Evolutionary conservation across 805 yeast genomes (phyloP).

Genomic region (Yarrowia sp.): DNA sequence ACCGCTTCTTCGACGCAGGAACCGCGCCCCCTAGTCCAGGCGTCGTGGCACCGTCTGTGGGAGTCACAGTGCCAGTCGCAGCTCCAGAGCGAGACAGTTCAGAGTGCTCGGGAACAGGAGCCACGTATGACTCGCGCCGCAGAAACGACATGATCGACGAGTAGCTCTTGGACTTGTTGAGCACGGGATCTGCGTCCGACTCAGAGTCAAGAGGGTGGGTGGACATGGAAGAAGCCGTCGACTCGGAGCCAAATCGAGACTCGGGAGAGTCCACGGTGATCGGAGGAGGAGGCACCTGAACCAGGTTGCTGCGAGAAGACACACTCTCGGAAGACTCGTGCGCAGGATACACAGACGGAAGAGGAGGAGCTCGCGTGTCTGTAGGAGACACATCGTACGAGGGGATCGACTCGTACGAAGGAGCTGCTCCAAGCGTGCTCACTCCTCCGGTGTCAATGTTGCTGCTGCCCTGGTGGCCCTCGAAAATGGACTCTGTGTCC

Average conservation of each 20-base stretch:
- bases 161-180: conserved; percentile 19
- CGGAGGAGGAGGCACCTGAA: background rate
- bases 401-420: background rate
- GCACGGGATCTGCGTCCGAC: conserved; percentile 12
- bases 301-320: background rate
- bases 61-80: conserved; percentile 3
- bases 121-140: conserved; percentile 8
- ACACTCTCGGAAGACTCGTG: conserved; percentile 4
- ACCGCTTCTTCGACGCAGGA: conserved; percentile 7
- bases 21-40: background rate
- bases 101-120: background rate
- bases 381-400: conserved; percentile 4
- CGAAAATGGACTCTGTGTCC: background rate
- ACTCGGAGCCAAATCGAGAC: background rate
- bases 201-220: conserved; percentile 2
- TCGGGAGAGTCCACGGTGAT: conserved; percentile 18
- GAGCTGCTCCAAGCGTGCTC: background rate
- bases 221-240: background rate
- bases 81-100: background rate
- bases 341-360: background rate
- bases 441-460: background rate
- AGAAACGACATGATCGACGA: conserved; percentile 17
- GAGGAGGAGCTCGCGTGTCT: conserved; percentile 1
- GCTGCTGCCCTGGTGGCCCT: background rate
- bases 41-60: background rate